Evolutionary conservation across 148 eudicot species (phyloP), one percentile per base, ranked within the genome.

Genomic region (Rhododendron williamsianum): DNA sequence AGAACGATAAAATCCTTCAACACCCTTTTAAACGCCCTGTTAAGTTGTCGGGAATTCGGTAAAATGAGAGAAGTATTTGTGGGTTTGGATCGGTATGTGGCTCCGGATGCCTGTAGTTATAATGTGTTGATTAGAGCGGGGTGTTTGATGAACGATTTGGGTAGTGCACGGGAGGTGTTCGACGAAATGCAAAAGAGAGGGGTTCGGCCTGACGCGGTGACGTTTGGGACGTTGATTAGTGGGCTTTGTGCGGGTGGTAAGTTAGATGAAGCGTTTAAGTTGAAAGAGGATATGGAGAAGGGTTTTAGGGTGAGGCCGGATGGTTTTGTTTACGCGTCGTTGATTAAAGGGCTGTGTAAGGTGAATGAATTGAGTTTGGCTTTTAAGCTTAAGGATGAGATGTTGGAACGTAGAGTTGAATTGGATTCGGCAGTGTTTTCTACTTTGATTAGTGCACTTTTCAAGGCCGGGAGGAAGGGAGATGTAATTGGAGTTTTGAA

Each of bases 291-390:
- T 41, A 94, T 95, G 97, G 82, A 51, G 67, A 80, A 82, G 83
- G 90, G 79, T 80, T 93, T 88, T 54, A 87, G 84, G 10, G 85
- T 94, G 72, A 91, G 86, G 83, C 94, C 93, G 38, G 90, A 80
- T 87, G 83, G 84, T 9, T 86, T 74, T 80, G 87, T 91, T 79
- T 95, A 93, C 71, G 89, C 88, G 0, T 89, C 97, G 0, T 86
- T 94, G 91, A 92, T 95, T 79, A 94, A 92, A 89, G 96, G 91
- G 74, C 90, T 94, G 52, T 95, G 97, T 88, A 90, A 87, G 82
- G 83, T 16, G 3, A 56, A 87, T 9, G 89, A 91, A 52, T 76
- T 91, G 72, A 78, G 54, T 73, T 45, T 78, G 84, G 97, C 96
- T 46, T 87, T 94, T 82, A 81, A 79, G 81, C 88, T 94, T 15